Evolutionary conservation across 257 asterid genomes (phyloP).

Genomic region (Solanum acaule): DNA sequence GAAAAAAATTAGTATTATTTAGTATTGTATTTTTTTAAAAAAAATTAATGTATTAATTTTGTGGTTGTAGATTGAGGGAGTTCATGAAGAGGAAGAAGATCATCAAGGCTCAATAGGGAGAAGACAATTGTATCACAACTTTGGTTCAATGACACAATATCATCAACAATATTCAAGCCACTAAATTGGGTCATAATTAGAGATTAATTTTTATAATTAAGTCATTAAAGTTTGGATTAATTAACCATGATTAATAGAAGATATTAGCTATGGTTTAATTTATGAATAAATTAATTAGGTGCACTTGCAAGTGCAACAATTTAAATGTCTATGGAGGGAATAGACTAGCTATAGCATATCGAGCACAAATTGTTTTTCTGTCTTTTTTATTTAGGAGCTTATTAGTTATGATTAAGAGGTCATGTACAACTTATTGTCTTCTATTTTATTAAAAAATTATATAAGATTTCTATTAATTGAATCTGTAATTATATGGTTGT

Average conservation of each 20-base stretch:
- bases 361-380: not conserved
- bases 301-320: not conserved
- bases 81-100: slow-evolving; percentile 41
- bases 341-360: not conserved
- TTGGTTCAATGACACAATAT: slow-evolving; percentile 10
- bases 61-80: slow-evolving; percentile 39
- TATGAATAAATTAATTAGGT: not conserved
- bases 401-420: not conserved
- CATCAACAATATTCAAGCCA: slow-evolving; percentile 33
- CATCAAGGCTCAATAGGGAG: slow-evolving; percentile 16
- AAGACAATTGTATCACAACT: slow-evolving; percentile 29
- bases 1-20: not conserved
- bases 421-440: not conserved
- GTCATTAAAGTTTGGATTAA: not conserved
- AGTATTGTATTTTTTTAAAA: not conserved
- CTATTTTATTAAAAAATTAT: not conserved
- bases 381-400: not conserved
- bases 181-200: not conserved
- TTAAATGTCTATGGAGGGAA: not conserved
- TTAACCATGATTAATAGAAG: not conserved
- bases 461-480: not conserved
- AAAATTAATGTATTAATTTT: not conserved
- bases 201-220: not conserved
- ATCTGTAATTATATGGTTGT: not conserved
- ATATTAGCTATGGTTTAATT: not conserved